Base-by-base conservation (phyloP, 768 basidiomycete genomes). In the Boletus vermiculosoides region DNA sequence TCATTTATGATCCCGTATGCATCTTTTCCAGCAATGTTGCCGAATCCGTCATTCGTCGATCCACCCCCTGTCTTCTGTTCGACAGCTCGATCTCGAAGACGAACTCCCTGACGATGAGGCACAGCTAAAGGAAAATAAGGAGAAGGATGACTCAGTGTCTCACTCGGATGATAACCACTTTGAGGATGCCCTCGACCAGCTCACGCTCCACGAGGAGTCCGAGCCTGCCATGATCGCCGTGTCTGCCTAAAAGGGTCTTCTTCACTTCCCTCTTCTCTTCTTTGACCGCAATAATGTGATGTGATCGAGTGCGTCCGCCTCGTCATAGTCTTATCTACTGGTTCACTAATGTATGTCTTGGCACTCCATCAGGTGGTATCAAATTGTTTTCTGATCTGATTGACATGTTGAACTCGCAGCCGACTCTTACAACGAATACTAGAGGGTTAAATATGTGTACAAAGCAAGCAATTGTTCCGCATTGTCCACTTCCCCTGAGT, bases 1-100 rank as follows among this genome's bases (percentile, higher is more conserved):
- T 98, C 42, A 83, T 98, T 44, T 98, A 87, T 72, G 96, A 99
- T 71, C 95, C 94, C 47, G 96, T 98, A 68, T 67, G 91, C 82
- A 36, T 46, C 40, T 39, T 55, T 37, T 28, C 22, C 13, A 13
- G 20, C 0, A 16, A 44, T n/a, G 12, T 52, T 8, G 13, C 48
- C 28, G 53, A 58, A 48, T 37, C 23, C 7, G 49, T 45, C 15
- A 55, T 60, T 49, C 54, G 55, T 50, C 58, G 28, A 34, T 20
- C 13, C 12, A 20, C 7, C n/a, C 6, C 4, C 6, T 16, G 31
- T 7, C 16, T 39, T 44, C 33, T 56, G 25, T 33, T 25, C 22
- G 22, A 15, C 57, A 94, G 90, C 83, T 94, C 56, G 93, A 94
- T 66, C 92, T 83, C 66, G 90, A 93, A 65, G 90, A 93, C 62